Percentiles rank a stretch among this genome's conserved stretches.
Conservation (phyloP, 257 asterid species). For the Scutellaria baicalensis region DNA sequence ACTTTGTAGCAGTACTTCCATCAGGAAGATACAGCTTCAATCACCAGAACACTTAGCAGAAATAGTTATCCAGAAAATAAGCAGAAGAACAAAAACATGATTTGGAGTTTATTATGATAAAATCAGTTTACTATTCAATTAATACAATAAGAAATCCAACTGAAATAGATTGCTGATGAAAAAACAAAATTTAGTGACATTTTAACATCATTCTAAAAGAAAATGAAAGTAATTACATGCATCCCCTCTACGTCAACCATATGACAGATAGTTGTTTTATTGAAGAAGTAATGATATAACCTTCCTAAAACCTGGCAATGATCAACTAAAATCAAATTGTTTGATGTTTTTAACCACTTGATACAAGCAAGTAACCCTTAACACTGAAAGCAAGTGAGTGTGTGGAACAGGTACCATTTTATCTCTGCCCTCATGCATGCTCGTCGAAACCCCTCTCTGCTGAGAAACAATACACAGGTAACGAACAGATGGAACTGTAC, state of each 20-base stretch:
- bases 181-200: neutral
- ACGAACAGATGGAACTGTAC: constrained; percentile 88
- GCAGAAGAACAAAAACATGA: neutral
- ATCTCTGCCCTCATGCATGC: constrained; percentile 95
- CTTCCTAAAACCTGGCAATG: neutral
- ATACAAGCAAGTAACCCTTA: neutral
- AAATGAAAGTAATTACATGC: neutral
- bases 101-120: neutral
- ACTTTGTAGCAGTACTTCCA: neutral
- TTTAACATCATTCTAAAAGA: neutral
- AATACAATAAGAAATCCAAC: neutral
- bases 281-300: neutral
- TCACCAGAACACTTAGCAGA: neutral
- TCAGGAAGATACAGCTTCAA: neutral
- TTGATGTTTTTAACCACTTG: neutral
- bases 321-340: neutral
- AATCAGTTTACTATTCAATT: neutral
- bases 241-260: neutral
- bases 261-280: neutral
- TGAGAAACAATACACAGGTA: constrained; percentile 84
- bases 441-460: constrained; percentile 76
- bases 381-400: neutral
- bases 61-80: neutral
- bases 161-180: neutral
- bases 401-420: constrained; percentile 36